Conservation (phyloP, 78 protist genomes). For the Bodo saltans region DNA sequence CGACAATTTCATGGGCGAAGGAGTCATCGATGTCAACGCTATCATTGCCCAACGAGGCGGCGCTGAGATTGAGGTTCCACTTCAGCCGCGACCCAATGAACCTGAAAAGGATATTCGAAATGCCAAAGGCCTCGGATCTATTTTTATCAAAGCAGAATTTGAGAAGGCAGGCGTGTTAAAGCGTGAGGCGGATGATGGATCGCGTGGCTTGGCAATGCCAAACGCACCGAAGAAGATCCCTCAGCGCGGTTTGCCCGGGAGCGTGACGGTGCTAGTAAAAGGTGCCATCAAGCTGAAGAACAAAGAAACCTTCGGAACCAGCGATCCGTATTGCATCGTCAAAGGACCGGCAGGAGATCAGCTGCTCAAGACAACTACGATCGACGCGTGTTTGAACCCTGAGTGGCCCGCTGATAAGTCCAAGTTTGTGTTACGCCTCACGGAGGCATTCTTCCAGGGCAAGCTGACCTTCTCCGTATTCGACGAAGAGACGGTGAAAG, state of each 20-base stretch:
- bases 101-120: too few relatives aligned
- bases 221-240: too few relatives aligned
- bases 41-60: too few relatives aligned
- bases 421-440: background rate
- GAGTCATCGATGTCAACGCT: background rate
- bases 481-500: background rate
- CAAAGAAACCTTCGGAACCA: background rate
- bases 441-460: background rate
- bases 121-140: too few relatives aligned
- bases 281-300: background rate
- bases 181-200: too few relatives aligned
- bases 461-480: background rate
- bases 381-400: background rate
- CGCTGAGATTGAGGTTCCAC: too few relatives aligned
- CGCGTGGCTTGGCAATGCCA: too few relatives aligned
- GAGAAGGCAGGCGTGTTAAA: too few relatives aligned
- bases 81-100: too few relatives aligned
- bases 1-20: background rate
- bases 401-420: background rate
- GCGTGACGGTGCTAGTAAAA: too few relatives aligned
- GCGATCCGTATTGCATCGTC: background rate
- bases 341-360: background rate
- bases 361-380: background rate
- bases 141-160: too few relatives aligned
- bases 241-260: too few relatives aligned